phyloP scores from a whole-genome alignment of 148 eudicot species.

The Rhododendron ferrugineum region DNA sequence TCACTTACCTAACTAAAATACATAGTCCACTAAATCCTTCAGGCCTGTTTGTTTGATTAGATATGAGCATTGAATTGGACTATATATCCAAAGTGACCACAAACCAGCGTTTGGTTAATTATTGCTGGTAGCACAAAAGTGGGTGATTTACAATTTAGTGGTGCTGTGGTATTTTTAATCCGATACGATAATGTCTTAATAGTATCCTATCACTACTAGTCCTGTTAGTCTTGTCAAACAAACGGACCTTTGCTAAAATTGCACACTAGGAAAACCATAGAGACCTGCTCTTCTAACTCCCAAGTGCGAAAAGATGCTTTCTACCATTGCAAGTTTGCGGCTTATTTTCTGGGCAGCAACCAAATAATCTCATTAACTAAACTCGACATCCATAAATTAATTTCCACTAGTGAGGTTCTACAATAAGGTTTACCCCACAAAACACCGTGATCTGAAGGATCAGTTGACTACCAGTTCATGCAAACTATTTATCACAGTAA shows the following conservation, averaged over 20 bases:
- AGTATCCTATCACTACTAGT: background rate
- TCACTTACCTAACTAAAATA: too few relatives aligned
- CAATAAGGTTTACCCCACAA: background rate
- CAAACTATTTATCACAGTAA: background rate
- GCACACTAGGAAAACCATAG: background rate
- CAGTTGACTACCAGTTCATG: background rate
- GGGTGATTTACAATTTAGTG: background rate
- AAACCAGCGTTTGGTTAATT: background rate
- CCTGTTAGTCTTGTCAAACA: background rate
- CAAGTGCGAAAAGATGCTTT: background rate
- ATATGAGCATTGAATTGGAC: background rate
- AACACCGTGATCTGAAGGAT: background rate
- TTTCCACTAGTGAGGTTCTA: background rate
- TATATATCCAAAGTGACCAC: background rate
- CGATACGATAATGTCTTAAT: background rate
- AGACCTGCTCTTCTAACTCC: background rate
- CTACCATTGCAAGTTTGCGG: background rate
- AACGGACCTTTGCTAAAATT: background rate
- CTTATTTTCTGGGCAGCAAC: background rate
- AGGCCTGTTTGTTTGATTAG: background rate
- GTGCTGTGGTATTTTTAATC: background rate
- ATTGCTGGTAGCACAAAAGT: background rate
- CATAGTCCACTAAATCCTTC: too few relatives aligned
- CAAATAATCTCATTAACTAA: background rate
- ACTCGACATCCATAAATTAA: background rate